Evolutionary conservation across 345 rosid genomes (phyloP).

Genomic region (Populus euphratica): DNA sequence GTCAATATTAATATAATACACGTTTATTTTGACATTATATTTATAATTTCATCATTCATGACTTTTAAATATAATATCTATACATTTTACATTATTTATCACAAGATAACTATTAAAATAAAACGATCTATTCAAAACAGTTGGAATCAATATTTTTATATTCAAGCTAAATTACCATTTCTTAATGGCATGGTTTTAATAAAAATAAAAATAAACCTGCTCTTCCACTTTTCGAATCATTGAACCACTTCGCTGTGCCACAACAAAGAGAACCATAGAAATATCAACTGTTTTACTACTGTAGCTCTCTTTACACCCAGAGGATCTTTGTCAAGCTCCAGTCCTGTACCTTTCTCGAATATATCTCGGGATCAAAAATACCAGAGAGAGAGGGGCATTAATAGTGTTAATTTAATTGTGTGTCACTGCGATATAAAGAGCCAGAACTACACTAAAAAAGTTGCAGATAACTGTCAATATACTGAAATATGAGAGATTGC

Average conservation of each 20-base stretch:
- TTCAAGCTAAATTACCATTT: no score
- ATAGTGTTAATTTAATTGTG: not conserved
- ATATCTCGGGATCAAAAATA: constrained; percentile 43
- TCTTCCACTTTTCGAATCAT: not conserved
- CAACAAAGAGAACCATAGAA: not conserved
- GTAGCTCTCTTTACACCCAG: constrained; percentile 18
- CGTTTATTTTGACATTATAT: no score
- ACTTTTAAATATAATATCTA: no score
- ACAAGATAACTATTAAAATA: no score
- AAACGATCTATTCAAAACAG: no score
- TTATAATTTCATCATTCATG: no score
- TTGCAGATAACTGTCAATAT: constrained; percentile 23
- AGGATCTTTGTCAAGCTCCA: constrained; percentile 40
- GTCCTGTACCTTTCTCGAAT: constrained; percentile 47
- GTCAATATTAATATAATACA: no score
- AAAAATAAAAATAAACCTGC: not conserved
- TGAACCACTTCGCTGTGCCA: not conserved
- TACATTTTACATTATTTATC: no score
- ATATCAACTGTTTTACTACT: constrained; percentile 8
- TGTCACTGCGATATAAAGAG: constrained; percentile 7
- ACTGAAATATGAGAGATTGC: constrained; percentile 22
- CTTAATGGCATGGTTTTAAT: not conserved
- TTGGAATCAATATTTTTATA: no score
- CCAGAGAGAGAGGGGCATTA: not conserved
- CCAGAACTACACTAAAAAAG: constrained; percentile 34